Base-by-base conservation (phyloP, 2,329 filamentous ascomycete genomes). In the Aspergillus eucalypticola region DNA sequence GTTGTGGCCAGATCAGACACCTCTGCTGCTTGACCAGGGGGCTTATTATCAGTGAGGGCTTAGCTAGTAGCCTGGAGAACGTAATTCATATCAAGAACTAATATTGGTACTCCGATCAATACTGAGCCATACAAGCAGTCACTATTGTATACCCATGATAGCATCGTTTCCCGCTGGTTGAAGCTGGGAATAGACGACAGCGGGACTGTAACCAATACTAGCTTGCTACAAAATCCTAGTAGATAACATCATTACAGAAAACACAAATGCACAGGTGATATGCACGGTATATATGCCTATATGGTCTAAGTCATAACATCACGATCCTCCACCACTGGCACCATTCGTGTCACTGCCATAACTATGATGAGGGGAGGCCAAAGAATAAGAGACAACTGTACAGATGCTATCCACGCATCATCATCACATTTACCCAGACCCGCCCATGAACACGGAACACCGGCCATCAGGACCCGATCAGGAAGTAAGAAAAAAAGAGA, bases 261-360 rank as follows among this genome's bases (percentile, higher is more conserved):
- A 13, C 25, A 23, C 25, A 23, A 35, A 35, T 35, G 2, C 11
- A 35, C 32, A 35, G 32, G 25, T 32, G 32, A 50, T 39, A 42
- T 58, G 51, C 51, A 35, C 25, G 19, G 21, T 57, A 48, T 62
- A 59, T 60, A 62, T 60, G 54, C 58, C 61, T 60, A 39, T 58
- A 58, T 56, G 56, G 58, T 62, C 59, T 60, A 59, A 62, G 60
- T 62, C 64, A 49, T 65, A 61, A 60, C 63, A 60, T 62, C 54
- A 46, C 56, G 32, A 52, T 54, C 54, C 50, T 44, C 60, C 44
- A 61, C 44, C 38, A 19, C 44, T 23, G 15, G 10, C 23, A 35
- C 46, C 25, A 29, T 11, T 11, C 25, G 32, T 17, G 23, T n/a
- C 46, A 50, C 10, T 21, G 25, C 25, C 6, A 32, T 11, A n/a